Evolutionary conservation across 306 rosid species (phyloP).

Genomic region (Lathyrus aphaca): DNA sequence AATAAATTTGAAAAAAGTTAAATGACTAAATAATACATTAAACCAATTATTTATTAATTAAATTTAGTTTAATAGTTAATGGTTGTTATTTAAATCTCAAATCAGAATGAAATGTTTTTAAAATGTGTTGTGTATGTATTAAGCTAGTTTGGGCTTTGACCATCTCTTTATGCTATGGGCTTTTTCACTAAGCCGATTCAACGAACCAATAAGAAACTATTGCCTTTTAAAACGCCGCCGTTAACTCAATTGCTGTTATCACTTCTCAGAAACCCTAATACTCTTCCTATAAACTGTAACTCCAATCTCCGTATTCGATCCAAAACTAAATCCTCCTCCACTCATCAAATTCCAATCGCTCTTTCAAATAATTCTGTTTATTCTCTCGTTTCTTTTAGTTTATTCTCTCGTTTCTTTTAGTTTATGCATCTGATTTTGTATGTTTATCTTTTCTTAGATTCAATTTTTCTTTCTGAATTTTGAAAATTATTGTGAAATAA

Average conservation of each 20-base stretch:
- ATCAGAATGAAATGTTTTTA: no score
- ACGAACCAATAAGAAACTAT: background rate
- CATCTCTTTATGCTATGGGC: background rate
- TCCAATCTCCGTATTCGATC: rapidly evolving
- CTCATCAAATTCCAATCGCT: no score
- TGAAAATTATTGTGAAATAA: rapidly evolving
- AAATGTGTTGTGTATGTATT: background rate
- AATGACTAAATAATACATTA: no score
- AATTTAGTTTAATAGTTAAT: no score
- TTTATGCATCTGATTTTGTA: no score
- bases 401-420: no score
- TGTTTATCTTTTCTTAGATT: background rate
- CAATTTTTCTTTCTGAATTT: background rate
- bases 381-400: no score
- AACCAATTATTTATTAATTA: no score
- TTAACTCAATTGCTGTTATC: background rate
- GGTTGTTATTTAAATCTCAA: no score
- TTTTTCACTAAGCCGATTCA: background rate
- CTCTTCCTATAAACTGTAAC: slow-evolving; percentile 33
- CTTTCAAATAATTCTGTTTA: no score
- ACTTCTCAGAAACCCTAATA: slow-evolving; percentile 38
- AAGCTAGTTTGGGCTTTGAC: background rate
- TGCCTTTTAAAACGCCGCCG: background rate
- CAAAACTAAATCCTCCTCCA: background rate
- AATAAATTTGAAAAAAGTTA: no score